Percentiles rank a stretch among this genome's conserved stretches.
Conservation (phyloP, 1,284 basidiomycete genomes). For the Marasmius fiardii region DNA sequence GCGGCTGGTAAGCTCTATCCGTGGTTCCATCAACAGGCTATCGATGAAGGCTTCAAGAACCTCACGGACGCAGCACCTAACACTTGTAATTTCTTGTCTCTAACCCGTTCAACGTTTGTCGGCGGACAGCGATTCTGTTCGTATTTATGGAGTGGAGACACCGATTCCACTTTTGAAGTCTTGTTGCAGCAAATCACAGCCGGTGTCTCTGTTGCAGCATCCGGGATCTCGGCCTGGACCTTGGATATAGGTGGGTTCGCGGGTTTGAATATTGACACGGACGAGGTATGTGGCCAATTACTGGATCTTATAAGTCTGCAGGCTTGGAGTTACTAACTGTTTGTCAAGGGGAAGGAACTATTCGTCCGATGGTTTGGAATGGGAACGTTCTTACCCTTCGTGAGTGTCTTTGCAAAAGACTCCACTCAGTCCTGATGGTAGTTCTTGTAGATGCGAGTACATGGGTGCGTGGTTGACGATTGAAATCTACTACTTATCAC, state of each 20-base stretch:
- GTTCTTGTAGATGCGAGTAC: conserved; percentile 31
- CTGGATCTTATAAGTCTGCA: neutral
- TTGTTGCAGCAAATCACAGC: conserved; percentile 36
- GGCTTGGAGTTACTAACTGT: neutral
- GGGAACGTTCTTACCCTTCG: conserved; percentile 39
- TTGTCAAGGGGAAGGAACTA: conserved; percentile 29
- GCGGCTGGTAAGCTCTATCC: conserved; percentile 38
- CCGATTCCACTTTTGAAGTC: conserved; percentile 31
- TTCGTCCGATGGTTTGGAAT: conserved; percentile 39
- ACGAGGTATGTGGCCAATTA: conserved; percentile 21
- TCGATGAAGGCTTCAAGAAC: conserved; percentile 16
- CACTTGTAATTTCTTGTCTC: conserved; percentile 34
- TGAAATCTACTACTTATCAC: neutral
- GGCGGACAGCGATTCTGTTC: conserved; percentile 40
- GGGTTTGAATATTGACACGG: conserved; percentile 33
- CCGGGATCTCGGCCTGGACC: conserved; percentile 38
- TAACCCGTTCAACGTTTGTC: conserved; percentile 37
- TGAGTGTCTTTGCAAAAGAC: conserved; percentile 19
- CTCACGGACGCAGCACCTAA: conserved; percentile 15
- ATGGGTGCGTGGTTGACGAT: conserved; percentile 26
- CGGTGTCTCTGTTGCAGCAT: conserved; percentile 34
- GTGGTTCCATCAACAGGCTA: conserved; percentile 34
- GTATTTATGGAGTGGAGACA: conserved; percentile 40
- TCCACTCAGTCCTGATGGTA: neutral
- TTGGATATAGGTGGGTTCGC: conserved; percentile 38